phyloP scores from a whole-genome alignment of 2,329 filamentous ascomycete genomes.

The Trichoderma polysporum region DNA sequence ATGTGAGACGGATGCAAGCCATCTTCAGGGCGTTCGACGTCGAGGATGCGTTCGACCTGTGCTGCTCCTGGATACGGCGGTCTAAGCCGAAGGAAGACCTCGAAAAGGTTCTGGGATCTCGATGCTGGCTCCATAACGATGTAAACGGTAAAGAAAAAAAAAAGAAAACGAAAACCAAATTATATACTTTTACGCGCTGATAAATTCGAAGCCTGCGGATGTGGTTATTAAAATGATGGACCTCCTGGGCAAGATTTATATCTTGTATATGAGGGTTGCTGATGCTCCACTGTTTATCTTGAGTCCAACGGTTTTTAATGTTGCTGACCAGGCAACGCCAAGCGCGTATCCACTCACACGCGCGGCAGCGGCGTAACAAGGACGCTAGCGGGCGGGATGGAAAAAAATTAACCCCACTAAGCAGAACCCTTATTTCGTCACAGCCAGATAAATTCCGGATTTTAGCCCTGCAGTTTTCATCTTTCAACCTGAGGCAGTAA shows the following conservation, averaged over 20 bases:
- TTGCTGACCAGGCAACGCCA: conserved; percentile 16
- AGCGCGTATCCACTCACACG: neutral
- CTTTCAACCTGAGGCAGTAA: neutral
- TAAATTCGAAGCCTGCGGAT: neutral
- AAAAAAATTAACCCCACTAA: neutral
- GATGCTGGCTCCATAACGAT: conserved; percentile 27
- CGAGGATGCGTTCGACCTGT: conserved; percentile 67
- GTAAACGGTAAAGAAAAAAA: neutral
- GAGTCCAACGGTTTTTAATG: neutral
- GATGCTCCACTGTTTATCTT: conserved; percentile 14
- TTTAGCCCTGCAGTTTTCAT: neutral
- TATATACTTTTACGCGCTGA: conserved; percentile 17
- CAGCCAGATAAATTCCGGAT: neutral
- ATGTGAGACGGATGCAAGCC: conserved; percentile 62
- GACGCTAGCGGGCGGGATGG: neutral
- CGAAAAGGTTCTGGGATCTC: conserved; percentile 65
- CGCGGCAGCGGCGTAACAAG: neutral
- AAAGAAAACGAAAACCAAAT: neutral
- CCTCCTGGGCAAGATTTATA: neutral
- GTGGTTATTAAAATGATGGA: neutral
- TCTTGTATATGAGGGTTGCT: neutral
- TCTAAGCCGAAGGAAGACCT: conserved; percentile 85
- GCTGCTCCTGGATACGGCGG: conserved; percentile 55
- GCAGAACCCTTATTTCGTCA: neutral
- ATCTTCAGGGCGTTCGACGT: conserved; percentile 62